A percentile compares a stretch with the other conserved stretches of the same genome.
Conservation (phyloP, 176 grass and related monocot genomes). For the Bolboschoenus planiculmis region DNA sequence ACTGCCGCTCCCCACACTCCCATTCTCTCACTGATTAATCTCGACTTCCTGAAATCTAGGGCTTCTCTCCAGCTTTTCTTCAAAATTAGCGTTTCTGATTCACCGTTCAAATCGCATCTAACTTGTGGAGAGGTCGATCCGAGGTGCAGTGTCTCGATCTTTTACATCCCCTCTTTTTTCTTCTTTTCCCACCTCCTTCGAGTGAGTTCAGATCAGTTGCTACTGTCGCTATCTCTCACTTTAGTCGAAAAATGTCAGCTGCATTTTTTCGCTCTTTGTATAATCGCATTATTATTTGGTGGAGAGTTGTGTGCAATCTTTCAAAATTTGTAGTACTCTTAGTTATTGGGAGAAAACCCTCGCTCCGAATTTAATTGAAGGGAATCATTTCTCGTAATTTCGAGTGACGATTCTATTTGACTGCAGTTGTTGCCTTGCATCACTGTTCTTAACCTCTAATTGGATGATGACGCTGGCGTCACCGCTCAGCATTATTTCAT, state of each 20-base stretch:
- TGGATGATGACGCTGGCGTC: not conserved
- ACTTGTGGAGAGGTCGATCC: constrained; percentile 7
- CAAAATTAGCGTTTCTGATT: constrained; percentile 19
- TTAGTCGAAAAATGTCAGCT: not conserved
- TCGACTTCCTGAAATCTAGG: constrained; percentile 22
- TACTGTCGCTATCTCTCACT: not conserved
- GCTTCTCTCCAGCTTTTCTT: not conserved
- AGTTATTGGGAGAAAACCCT: not conserved
- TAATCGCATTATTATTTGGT: not conserved
- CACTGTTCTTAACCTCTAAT: not conserved
- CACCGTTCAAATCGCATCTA: not conserved
- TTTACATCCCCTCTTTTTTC: not conserved
- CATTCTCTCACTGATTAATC: constrained; percentile 16
- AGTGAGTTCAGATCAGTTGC: not conserved
- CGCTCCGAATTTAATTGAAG: not conserved
- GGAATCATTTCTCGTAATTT: not conserved
- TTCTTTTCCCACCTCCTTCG: not conserved
- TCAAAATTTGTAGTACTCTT: not conserved
- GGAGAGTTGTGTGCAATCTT: not conserved
- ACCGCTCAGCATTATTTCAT: not conserved
- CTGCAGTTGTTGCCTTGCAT: not conserved
- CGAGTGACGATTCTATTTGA: not conserved
- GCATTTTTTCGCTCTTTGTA: not conserved
- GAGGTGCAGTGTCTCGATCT: constrained; percentile 10
- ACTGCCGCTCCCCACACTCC: not conserved